A percentile compares a stretch with the other conserved stretches of the same genome.
These are phyloP conservation scores for Tetrapisispora arboricola DNA, from an alignment of 805 yeast species.

Conservation along the genomic window DNA sequence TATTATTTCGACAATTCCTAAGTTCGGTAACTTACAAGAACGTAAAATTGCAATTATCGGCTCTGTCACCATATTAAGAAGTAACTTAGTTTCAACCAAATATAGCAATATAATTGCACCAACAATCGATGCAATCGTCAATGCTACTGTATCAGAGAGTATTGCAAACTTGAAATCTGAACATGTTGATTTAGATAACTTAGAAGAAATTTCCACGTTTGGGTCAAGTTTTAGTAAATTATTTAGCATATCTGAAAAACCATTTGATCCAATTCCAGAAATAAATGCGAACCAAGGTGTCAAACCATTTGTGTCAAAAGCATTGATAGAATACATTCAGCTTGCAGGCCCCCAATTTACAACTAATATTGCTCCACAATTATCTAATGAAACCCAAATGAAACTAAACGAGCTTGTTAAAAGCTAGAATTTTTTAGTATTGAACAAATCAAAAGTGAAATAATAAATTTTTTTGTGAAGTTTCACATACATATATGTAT, in stretches of 20 bases:
- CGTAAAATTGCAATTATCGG: slow-evolving; percentile 48
- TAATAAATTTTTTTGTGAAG: too few species aligned
- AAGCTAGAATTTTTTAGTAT: not conserved
- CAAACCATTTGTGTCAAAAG: slow-evolving; percentile 13
- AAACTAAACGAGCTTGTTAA: slow-evolving; percentile 19
- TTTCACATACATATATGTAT: not conserved
- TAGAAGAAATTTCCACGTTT: slow-evolving; percentile 68
- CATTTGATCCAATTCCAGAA: slow-evolving; percentile 61
- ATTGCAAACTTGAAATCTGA: slow-evolving; percentile 31
- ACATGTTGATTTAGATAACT: slow-evolving; percentile 35
- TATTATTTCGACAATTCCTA: slow-evolving; percentile 33
- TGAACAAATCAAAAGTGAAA: not conserved
- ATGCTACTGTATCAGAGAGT: slow-evolving; percentile 30
- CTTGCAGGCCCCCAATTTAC: slow-evolving; percentile 12
- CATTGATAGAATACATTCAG: slow-evolving; percentile 17
- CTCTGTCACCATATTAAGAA: slow-evolving; percentile 19
- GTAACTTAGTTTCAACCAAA: slow-evolving; percentile 33
- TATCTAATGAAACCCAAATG: slow-evolving; percentile 18
- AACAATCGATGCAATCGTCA: slow-evolving; percentile 36
- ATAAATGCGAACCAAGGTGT: slow-evolving; percentile 29
- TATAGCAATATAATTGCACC: slow-evolving; percentile 35
- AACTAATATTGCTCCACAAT: slow-evolving; percentile 18
- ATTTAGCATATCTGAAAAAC: slow-evolving; percentile 46
- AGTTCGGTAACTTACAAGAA: slow-evolving; percentile 42
- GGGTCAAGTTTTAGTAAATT: slow-evolving; percentile 79